These are phyloP conservation scores for Aspergillus uvarum DNA, from an alignment of 2,329 filamentous ascomycete genomes.

Conservation along the genomic window DNA sequence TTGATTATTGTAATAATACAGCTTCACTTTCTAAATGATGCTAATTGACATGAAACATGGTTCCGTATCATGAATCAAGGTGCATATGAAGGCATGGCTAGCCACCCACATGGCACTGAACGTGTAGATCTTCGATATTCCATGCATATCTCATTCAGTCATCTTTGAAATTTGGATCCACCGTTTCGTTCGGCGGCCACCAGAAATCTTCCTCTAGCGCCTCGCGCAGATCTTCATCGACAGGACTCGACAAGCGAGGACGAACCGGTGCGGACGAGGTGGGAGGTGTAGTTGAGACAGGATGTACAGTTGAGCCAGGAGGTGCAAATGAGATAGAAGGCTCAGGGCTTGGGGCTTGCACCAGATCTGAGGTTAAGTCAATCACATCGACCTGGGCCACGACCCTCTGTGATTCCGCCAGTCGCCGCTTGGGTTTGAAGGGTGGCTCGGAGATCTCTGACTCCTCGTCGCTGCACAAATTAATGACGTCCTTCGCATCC, in stretches of 20 bases:
- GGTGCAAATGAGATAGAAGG: not conserved
- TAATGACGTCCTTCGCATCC: conserved; percentile 12
- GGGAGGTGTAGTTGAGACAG: not conserved
- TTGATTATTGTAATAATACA: not conserved
- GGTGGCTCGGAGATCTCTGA: not conserved
- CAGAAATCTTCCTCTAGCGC: conserved; percentile 38
- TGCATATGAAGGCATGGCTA: no score
- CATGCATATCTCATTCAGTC: not conserved
- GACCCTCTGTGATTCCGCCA: conserved; percentile 2
- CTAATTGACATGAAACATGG: not conserved
- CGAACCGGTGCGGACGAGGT: not conserved
- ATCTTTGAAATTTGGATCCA: conserved; percentile 33
- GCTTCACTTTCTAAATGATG: not conserved
- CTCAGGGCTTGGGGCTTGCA: not conserved
- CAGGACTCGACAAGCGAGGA: not conserved
- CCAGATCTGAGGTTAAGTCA: conserved; percentile 28
- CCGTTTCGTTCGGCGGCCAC: conserved; percentile 36
- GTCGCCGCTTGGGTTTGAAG: conserved; percentile 4
- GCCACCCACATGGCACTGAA: no score
- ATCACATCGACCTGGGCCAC: conserved; percentile 21
- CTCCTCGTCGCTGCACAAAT: conserved; percentile 23
- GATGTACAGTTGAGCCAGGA: not conserved
- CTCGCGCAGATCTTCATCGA: conserved; percentile 15
- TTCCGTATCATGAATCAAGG: no score
- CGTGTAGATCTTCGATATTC: no score